A percentile compares a stretch with the other conserved stretches of the same genome.
Conservation (phyloP, 163 green algal species). For the Chloroidium sp. region DNA sequence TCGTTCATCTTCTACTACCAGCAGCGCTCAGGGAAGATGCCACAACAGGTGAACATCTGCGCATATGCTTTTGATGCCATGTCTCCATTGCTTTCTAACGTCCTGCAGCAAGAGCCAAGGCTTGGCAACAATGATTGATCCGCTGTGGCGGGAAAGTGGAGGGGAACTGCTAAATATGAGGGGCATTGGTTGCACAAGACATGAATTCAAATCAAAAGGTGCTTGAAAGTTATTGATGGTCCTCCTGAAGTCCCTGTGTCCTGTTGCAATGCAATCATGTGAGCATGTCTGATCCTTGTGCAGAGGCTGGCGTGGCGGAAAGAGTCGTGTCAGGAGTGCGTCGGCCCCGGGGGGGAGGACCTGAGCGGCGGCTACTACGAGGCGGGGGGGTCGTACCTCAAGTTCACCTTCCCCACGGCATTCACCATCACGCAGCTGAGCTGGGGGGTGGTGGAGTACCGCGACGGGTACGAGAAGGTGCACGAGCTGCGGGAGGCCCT, state of each 20-base stretch:
- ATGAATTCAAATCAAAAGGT: too few species aligned
- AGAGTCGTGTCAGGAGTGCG: slow-evolving; percentile 28
- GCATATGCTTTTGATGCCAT: too few species aligned
- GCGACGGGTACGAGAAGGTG: slow-evolving; percentile 5
- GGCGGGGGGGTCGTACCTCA: slow-evolving; percentile 23
- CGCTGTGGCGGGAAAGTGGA: too few species aligned
- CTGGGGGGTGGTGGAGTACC: slow-evolving; percentile 15
- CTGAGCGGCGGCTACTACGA: slow-evolving; percentile 34
- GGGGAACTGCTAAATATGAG: too few species aligned
- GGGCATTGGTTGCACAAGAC: too few species aligned
- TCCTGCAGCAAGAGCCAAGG: too few species aligned
- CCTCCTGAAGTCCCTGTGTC: too few species aligned
- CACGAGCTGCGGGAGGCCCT: slow-evolving; percentile 5
- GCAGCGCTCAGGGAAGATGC: slow-evolving; percentile 23
- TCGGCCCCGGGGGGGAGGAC: slow-evolving; percentile 26
- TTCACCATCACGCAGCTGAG: slow-evolving; percentile 16
- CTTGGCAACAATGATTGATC: too few species aligned
- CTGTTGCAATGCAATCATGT: too few species aligned
- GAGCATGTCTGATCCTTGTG: neutral
- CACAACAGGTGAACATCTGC: neutral
- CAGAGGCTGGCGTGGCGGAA: slow-evolving; percentile 21
- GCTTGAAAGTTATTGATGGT: too few species aligned
- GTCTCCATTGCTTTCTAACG: too few species aligned
- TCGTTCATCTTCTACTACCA: slow-evolving; percentile 24
- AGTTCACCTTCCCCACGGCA: slow-evolving; percentile 17